Percentiles rank a stretch among this genome's conserved stretches.
Evolutionary conservation across 1,284 basidiomycete species (phyloP).

Genomic region (Irpex rosettiformis): DNA sequence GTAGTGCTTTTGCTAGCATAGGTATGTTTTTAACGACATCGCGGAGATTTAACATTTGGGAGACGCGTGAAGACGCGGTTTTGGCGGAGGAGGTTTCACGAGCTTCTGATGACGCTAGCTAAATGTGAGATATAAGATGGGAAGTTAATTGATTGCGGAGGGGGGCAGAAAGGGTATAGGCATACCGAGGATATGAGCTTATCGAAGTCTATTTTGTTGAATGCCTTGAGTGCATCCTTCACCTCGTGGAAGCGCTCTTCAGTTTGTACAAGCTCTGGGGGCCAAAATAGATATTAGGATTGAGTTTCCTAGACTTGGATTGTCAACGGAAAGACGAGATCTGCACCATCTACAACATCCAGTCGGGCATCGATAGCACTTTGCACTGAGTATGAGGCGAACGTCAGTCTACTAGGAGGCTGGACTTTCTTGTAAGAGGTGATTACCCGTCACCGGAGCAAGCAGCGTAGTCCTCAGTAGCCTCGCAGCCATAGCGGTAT

Average conservation of each 20-base stretch:
- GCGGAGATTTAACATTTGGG: slow-evolving; percentile 74
- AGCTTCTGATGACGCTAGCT: slow-evolving; percentile 66
- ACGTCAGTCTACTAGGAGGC: neutral
- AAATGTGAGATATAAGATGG: neutral
- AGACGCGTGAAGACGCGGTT: slow-evolving; percentile 64
- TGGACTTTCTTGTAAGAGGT: neutral
- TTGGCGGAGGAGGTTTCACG: slow-evolving; percentile 50
- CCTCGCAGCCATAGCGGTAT: slow-evolving; percentile 84
- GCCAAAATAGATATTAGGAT: slow-evolving; percentile 11
- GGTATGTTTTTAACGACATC: slow-evolving; percentile 67
- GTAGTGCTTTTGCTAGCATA: slow-evolving; percentile 55
- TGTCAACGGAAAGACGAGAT: slow-evolving; percentile 15
- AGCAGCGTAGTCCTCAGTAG: slow-evolving; percentile 80
- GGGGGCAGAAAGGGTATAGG: slow-evolving; percentile 1
- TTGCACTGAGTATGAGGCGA: slow-evolving; percentile 38
- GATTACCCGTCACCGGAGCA: slow-evolving; percentile 73
- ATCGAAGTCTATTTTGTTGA: slow-evolving; percentile 85
- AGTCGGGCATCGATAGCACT: slow-evolving; percentile 74
- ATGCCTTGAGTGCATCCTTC: slow-evolving; percentile 62
- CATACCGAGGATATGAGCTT: slow-evolving; percentile 76
- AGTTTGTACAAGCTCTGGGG: slow-evolving; percentile 66
- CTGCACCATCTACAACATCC: slow-evolving; percentile 74
- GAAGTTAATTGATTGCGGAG: neutral
- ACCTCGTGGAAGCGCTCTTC: slow-evolving; percentile 74
- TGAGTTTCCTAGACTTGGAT: too few relatives aligned